Evolutionary conservation across 495 filamentous ascomycete species (phyloP), one percentile per base, ranked within the genome.

Genomic region (Cudoniella acicularis): DNA sequence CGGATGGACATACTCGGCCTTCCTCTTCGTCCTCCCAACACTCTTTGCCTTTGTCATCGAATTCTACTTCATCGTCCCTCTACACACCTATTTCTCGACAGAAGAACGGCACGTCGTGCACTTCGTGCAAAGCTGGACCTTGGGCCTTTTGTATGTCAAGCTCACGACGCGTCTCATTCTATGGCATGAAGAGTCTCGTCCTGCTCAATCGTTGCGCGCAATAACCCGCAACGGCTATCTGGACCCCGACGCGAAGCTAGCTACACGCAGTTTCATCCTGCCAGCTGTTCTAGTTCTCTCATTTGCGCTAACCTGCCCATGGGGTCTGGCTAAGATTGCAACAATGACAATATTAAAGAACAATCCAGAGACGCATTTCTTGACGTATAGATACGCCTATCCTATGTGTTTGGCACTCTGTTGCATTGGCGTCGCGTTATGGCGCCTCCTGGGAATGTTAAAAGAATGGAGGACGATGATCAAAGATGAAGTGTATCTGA

Each of bases 401-500:
- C 91, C 80, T 1, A 50, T 62, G 30, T 50, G 50, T n/a, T 54
- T 64, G 6, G 52, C 26, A 18, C 1, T 52, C 2, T 48, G 17
- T 1, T 53, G 50, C 20, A 47, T 62, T 2, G 71, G 80, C 9
- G 74, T 87, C 41, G 64, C 67, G 25, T 49, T 69, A 18, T 75
- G 73, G 49, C 76, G 78, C 54, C 72, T 86, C 42, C 72, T 92
- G 41, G 82, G 81, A 43, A 74, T 87, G 27, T 81, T 93, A 58
- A 79, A 83, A 22, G 76, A 80, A 43, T 98, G 94, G 94, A 84
- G 88, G 68, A 79, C 84, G 66, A 84, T 83, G 62, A 91, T 99
- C 49, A 75, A 87, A 27, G 94, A 99, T 68, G 94, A 99, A 72
- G 93, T 96, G 8, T 99, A 98, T 67, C 75, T 98, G 61, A 94